Evolutionary conservation across 257 asterid genomes (phyloP).

Genomic region (Avicennia marina): DNA sequence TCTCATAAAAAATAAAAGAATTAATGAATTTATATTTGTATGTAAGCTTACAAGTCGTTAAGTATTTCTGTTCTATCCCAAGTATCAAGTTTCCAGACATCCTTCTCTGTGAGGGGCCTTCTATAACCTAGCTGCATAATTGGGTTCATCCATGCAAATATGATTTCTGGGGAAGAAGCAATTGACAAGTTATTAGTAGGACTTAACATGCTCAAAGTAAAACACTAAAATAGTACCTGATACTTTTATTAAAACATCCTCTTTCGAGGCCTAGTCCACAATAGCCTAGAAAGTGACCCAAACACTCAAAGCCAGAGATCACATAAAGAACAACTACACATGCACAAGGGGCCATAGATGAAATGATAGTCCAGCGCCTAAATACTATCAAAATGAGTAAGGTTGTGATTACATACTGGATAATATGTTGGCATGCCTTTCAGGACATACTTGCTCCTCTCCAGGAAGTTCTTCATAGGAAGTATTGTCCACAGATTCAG

Average conservation of each 20-base stretch:
- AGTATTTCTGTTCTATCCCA: slow-evolving; percentile 96
- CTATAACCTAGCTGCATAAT: slow-evolving; percentile 82
- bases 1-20: neutral
- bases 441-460: slow-evolving; percentile 88
- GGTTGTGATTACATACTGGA: slow-evolving; percentile 52
- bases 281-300: no score
- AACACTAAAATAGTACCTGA: neutral
- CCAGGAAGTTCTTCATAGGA: slow-evolving; percentile 85
- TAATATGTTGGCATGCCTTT: slow-evolving; percentile 68
- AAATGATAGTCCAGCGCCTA: slow-evolving; percentile 1
- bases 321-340: neutral
- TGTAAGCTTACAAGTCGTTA: slow-evolving; percentile 46
- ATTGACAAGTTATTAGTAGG: neutral
- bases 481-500: slow-evolving; percentile 53
- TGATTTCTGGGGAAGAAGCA: slow-evolving; percentile 42
- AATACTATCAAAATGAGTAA: slow-evolving; percentile 1
- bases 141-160: slow-evolving; percentile 74
- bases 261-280: no score
- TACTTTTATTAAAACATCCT: no score
- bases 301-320: neutral
- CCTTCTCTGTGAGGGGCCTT: slow-evolving; percentile 93
- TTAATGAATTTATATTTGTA: neutral
- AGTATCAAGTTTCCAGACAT: slow-evolving; percentile 91
- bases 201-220: slow-evolving; percentile 1
- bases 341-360: slow-evolving; percentile 4